Percentiles rank a stretch among this genome's conserved stretches.
phyloP scores from a whole-genome alignment of 768 basidiomycete species.

The Russula compacta region DNA sequence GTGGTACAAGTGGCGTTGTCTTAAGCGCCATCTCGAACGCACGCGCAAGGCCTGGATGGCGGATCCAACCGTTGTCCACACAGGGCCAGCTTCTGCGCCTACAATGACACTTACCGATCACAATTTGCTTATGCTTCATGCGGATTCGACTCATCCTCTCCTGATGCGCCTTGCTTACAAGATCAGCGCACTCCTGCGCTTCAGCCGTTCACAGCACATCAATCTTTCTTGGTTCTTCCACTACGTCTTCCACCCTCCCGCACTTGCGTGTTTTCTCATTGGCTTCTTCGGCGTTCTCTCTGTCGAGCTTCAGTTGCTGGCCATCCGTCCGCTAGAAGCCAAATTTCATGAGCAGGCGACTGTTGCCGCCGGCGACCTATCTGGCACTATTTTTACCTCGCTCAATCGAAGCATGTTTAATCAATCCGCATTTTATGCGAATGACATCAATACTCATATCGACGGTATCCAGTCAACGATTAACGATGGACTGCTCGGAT shows the following conservation, averaged over 20 bases:
- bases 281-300: constrained; percentile 85
- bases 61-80: constrained; percentile 54
- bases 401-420: constrained; percentile 81
- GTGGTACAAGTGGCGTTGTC: constrained; percentile 81
- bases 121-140: constrained; percentile 68
- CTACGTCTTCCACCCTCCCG: constrained; percentile 88
- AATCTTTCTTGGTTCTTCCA: constrained; percentile 82
- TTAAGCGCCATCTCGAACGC: constrained; percentile 53
- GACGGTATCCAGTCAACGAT: constrained; percentile 62
- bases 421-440: constrained; percentile 70
- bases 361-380: constrained; percentile 54
- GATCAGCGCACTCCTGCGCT: constrained; percentile 40
- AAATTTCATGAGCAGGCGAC: constrained; percentile 59
- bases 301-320: constrained; percentile 79
- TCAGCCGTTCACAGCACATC: constrained; percentile 54
- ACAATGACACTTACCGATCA: constrained; percentile 58
- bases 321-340: constrained; percentile 61
- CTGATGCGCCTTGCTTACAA: constrained; percentile 54
- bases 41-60: constrained; percentile 71
- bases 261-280: constrained; percentile 83
- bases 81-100: constrained; percentile 33
- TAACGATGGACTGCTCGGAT: constrained; percentile 86
- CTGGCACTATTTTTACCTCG: constrained; percentile 58
- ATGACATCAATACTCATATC: constrained; percentile 65
- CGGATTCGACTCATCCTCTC: constrained; percentile 62